A percentile compares a stretch with the other conserved stretches of the same genome.
Conservation (phyloP, 177 flowering plant species). For the Vitis hybrid region DNA sequence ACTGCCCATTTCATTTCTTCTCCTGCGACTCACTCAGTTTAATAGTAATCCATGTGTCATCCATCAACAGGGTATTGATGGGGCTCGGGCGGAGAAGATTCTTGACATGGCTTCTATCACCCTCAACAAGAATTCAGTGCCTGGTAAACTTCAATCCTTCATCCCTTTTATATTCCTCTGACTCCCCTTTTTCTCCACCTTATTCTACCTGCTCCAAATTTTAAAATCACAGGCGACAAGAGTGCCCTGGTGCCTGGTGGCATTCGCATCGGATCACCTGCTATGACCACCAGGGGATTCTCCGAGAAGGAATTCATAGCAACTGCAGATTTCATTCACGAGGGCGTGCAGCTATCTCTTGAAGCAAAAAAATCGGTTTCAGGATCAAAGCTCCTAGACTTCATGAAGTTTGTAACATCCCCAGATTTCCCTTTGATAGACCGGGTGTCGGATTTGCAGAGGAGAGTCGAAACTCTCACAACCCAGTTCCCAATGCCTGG, state of each 20-base stretch:
- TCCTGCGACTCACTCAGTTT: background rate
- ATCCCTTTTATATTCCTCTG: background rate
- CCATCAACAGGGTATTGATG: slow-evolving; percentile 65
- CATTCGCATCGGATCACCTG: slow-evolving; percentile 91
- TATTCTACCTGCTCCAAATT: background rate
- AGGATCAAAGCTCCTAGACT: slow-evolving; percentile 87
- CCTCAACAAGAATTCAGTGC: slow-evolving; percentile 92
- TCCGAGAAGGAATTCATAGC: slow-evolving; percentile 66
- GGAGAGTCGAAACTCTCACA: slow-evolving; percentile 72
- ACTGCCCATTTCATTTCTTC: background rate
- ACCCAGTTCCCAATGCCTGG: slow-evolving; percentile 90
- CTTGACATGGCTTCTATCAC: slow-evolving; percentile 93
- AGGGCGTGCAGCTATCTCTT: slow-evolving; percentile 74
- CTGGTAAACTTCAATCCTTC: slow-evolving; percentile 44
- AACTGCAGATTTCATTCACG: slow-evolving; percentile 79
- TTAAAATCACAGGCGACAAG: slow-evolving; percentile 70
- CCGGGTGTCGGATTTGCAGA: slow-evolving; percentile 48
- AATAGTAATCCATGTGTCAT: background rate
- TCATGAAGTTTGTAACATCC: slow-evolving; percentile 60
- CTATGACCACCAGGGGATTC: slow-evolving; percentile 92
- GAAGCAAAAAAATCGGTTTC: slow-evolving; percentile 57
- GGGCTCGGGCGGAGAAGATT: slow-evolving; percentile 87
- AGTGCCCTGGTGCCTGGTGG: slow-evolving; percentile 94
- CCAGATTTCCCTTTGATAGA: slow-evolving; percentile 59
- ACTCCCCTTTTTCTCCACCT: background rate